phyloP scores from a whole-genome alignment of 371 early-diverging fungal genomes.

The Circinella minor region DNA sequence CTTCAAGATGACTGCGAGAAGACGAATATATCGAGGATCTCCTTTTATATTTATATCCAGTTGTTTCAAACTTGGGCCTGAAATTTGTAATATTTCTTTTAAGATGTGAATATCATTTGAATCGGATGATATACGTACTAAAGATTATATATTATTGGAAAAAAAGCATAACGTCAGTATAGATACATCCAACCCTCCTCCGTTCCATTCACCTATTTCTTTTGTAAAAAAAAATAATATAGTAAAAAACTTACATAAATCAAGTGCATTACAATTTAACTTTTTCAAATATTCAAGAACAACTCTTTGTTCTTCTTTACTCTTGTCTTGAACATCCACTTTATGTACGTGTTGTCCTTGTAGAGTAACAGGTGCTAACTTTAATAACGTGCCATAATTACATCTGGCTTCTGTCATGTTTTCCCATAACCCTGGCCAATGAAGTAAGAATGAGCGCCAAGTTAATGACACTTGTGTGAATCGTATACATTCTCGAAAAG shows the following conservation, averaged over 20 bases:
- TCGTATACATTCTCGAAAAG: constrained; percentile 1
- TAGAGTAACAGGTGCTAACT: not conserved
- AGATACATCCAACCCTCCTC: too few species aligned
- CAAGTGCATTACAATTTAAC: not conserved
- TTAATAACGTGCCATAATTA: not conserved
- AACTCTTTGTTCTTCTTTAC: not conserved
- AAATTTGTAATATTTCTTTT: not conserved
- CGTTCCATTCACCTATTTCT: too few species aligned
- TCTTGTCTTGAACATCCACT: constrained; percentile 5
- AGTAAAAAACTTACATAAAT: not conserved
- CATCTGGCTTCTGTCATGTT: not conserved
- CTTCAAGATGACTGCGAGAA: not conserved
- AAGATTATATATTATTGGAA: not conserved
- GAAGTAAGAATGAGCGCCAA: not conserved
- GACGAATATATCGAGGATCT: constrained; percentile 5
- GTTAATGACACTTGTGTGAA: not conserved
- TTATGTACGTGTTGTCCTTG: not conserved
- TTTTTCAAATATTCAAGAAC: not conserved
- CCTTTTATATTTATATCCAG: not conserved
- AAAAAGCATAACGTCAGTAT: not conserved
- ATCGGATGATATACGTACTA: not conserved
- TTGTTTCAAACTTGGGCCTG: not conserved
- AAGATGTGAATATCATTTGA: not conserved
- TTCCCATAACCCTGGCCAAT: constrained; percentile 3
- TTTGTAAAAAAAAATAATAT: too few species aligned